Evolutionary conservation across 805 yeast genomes (phyloP), one percentile per base, ranked within the genome.

Genomic region (Pichia sporocuriosa): DNA sequence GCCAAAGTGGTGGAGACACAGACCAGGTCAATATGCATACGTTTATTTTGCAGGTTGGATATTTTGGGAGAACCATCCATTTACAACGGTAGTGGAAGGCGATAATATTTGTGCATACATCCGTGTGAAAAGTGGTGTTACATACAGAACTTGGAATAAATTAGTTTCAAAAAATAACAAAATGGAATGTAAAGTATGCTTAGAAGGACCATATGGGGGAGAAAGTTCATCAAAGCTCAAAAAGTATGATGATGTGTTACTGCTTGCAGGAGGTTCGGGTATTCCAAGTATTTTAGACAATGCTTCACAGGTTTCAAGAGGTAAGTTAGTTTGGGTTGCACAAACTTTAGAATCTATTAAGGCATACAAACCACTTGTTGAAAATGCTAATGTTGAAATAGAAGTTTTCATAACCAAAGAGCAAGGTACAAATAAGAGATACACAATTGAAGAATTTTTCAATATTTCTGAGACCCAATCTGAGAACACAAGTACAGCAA

Each of bases 1-100:
- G 50, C 82, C 85, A 16, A 54, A 55, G 3, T 55, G 52, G 39
- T 74, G 80, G 70, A 63, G 62, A 30, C 62, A 70, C 17, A 61
- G 53, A 43, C 80, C 87, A 3, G 83, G 84, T 25, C 65, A 72
- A 13, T 75, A 63, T 55, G 77, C 70, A 1, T 82, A 62, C 53
- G 56, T 82, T 30, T 76, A 80, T 58, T 75, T 81, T 55, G 48
- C 77, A 40, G 64, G 71, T 42, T 55, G 65, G 6, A 56, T 69
- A 27, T 76, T 78, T 53, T 80, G 81, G 79, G 86, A 82, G 56
- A 74, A 81, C 4, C 88, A 83, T 56, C 90, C 89, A 2, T 80
- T 83, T 59, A 77, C 86, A 1, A 55, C 75, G 2, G 59, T 73
- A 24, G 64, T 66, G 41, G 56, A 61, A 24, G 66, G 62, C 28